Evolutionary conservation across 495 filamentous ascomycete genomes (phyloP).

Genomic region (Daldinia childiae): DNA sequence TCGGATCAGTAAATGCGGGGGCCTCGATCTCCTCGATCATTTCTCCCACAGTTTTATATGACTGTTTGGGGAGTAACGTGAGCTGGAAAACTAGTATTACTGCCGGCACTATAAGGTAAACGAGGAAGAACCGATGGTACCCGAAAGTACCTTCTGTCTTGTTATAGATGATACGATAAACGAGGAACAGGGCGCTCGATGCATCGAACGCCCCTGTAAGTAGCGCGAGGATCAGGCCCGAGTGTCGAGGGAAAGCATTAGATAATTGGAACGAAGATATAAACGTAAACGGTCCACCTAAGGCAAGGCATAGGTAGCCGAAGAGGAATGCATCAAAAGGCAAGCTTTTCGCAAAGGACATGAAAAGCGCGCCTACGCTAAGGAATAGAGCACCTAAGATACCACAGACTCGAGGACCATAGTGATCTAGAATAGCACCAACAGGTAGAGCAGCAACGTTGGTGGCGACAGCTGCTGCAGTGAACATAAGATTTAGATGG

Average conservation of each 20-base stretch:
- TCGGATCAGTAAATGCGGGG: constrained; percentile 36
- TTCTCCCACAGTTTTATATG: constrained; percentile 90
- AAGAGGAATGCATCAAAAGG: constrained; percentile 77
- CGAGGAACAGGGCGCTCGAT: constrained; percentile 84
- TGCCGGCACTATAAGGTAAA: constrained; percentile 77
- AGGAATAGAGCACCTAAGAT: constrained; percentile 76
- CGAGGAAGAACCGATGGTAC: constrained; percentile 76
- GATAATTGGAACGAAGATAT: constrained; percentile 93
- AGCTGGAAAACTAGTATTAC: constrained; percentile 76
- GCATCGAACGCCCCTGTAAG: constrained; percentile 92
- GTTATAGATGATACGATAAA: constrained; percentile 83
- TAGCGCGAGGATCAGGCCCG: constrained; percentile 83
- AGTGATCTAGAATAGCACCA: constrained; percentile 85
- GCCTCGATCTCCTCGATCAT: constrained; percentile 74
- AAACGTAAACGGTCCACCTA: constrained; percentile 91
- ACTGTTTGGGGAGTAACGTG: constrained; percentile 77
- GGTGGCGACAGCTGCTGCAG: constrained; percentile 86
- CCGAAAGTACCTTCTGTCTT: constrained; percentile 67
- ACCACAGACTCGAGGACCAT: constrained; percentile 79
- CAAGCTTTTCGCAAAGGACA: constrained; percentile 73
- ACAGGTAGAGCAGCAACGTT: constrained; percentile 82
- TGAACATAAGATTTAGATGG: constrained; percentile 92
- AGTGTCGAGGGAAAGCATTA: constrained; percentile 87
- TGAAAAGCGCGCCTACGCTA: constrained; percentile 71
- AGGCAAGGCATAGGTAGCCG: constrained; percentile 81